Base-by-base conservation (phyloP, 768 basidiomycete genomes). In the Kwoniella dendrophila region DNA sequence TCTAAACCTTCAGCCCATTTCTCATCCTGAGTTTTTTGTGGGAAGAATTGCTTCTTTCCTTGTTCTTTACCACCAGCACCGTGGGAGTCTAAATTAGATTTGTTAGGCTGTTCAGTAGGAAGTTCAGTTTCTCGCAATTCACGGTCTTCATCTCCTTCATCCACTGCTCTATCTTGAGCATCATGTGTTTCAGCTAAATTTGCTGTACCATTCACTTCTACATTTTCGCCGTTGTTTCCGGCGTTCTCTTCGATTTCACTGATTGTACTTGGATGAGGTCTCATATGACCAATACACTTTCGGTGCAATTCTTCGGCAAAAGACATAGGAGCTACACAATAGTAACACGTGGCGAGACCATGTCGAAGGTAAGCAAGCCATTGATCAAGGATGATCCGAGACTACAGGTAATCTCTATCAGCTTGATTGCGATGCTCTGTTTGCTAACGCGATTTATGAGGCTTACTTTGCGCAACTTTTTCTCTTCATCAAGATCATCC, bases 271-370 rank as follows among this genome's bases (percentile, higher is more conserved):
- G 59, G 41, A 50, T 47, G 58, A 6, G 68, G 62, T 44, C 95
- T 86, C 67, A 89, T 83, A 82, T 99, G 96, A 82, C 87, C 87
- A 71, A 96, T 82, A 84, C 95, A 97, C 82, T 92, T 92, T 77
- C 92, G 86, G 80, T 92, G 88, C 73, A 99, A 84, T 83, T 96
- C 92, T 82, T 99, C 96, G 79, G 89, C 81, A 82, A 92, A 92
- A 81, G 95, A 89, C 78, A 88, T 89, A 70, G 90, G 86, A 77
- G 91, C 87, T 72, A 89, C 88, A 84, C 96, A 99, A 82, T 99
- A 99, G 82, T 95, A 99, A 85, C 96, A 79, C 29, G 76, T 79
- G 14, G 75, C 69, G 5, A 79, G 63, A 34, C 90, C 94, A 77
- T 87, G 84, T 70, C 96, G 90, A 75, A 99, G 82, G 81, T 96